Base-by-base conservation (phyloP, 2,329 filamentous ascomycete genomes). In the Dactylellina haptotyla region DNA sequence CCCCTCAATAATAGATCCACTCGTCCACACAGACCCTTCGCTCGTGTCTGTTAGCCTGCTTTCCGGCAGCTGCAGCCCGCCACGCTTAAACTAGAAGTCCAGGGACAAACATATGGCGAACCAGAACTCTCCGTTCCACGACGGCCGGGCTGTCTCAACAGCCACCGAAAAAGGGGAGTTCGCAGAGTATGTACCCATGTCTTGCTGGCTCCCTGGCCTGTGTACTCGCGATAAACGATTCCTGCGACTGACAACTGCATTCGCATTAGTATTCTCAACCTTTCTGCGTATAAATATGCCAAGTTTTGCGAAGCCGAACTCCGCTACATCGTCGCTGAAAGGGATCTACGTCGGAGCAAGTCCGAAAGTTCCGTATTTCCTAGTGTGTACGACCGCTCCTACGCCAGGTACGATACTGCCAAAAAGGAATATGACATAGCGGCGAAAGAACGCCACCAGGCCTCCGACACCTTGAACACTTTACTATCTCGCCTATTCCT, bases 371-470 rank as follows among this genome's bases (percentile, higher is more conserved):
- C 23, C 25, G 25, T 37, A 25, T 65, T 65, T 18, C 61, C 61
- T 3, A 48, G 16, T 32, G 12, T 30, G 2, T 20, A 56, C 25
- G 37, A 65, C 14, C 61, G 39, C 37, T 50, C 61, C 4, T 18
- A 34, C 20, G 26, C 23, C 10, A 45, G 25, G 25, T 37, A 65
- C 18, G 12, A 56, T 10, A 20, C 34, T 18, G 61, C 61, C 12
- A 65, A 65, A 30, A 28, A 23, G 3, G 48, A 56, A 6, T 56
- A 65, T 30, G 41, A 65, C n/a, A 43, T 23, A 28, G 61, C 61
- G 2, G 26, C 32, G 4, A 4, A 54, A 8, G 34, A 56, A 23
- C 26, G 23, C 25, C 12, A 48, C n/a, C 14, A 37, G 16, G 39
- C 61, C n/a, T 56, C 61, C 2, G 6, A 45, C 2, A 9, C 39